Evolutionary conservation across 352 stramenopile species (phyloP).

Genomic region (Plasmopara muralis): DNA sequence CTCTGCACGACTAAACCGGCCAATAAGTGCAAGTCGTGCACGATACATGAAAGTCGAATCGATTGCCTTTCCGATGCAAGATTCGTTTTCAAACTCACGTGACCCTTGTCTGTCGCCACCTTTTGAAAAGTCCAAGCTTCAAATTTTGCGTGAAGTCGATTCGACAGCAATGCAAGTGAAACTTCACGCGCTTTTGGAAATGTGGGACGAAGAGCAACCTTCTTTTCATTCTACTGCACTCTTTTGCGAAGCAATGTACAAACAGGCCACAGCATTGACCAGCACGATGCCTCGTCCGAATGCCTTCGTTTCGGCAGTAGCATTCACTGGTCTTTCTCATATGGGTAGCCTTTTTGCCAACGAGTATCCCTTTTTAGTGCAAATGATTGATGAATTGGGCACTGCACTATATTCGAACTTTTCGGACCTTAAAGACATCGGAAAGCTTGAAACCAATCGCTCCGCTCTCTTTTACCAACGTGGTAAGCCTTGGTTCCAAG

Average conservation of each 20-base stretch:
- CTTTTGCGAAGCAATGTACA: slow-evolving; percentile 56
- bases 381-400: slow-evolving; percentile 34
- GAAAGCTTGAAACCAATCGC: slow-evolving; percentile 6
- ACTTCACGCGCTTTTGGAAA: slow-evolving; percentile 41
- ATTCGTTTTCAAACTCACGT: slow-evolving; percentile 1
- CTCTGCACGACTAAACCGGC: slow-evolving; percentile 25
- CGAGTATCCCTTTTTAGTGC: slow-evolving; percentile 44
- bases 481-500: slow-evolving; percentile 43
- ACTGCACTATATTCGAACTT: slow-evolving; percentile 40
- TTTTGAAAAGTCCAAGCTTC: slow-evolving; percentile 2
- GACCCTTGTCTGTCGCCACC: slow-evolving; percentile 14
- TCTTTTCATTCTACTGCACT: slow-evolving; percentile 52
- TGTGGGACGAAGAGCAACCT: slow-evolving; percentile 40
- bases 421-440: slow-evolving; percentile 10
- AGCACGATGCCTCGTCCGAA: slow-evolving; percentile 43
- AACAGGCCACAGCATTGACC: slow-evolving; percentile 47
- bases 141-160: slow-evolving; percentile 12
- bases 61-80: slow-evolving; percentile 27
- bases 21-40: slow-evolving; percentile 35
- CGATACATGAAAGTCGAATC: slow-evolving; percentile 24
- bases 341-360: slow-evolving; percentile 33
- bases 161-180: slow-evolving; percentile 30
- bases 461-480: slow-evolving; percentile 46
- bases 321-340: slow-evolving; percentile 45
- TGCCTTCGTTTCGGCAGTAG: slow-evolving; percentile 43